Base-by-base conservation (phyloP, 345 rosid species). In the Litchi chinensis region DNA sequence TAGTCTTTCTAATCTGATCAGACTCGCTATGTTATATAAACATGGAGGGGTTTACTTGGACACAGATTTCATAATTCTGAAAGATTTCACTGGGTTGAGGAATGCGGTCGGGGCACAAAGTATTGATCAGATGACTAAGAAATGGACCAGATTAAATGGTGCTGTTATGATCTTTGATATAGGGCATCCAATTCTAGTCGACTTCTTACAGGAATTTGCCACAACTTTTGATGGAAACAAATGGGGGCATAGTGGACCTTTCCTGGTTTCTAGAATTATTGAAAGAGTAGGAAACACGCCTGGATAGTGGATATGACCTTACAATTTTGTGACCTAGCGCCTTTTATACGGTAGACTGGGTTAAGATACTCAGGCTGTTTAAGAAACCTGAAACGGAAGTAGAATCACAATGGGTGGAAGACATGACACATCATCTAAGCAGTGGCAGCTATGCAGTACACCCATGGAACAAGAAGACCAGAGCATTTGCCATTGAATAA, bases 201-300 rank as follows among this genome's bases (percentile, higher is more conserved):
- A 88, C 75, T 92, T 86, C 79, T 84, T 92, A 48, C 78, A 87
- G 82, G 97, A 92, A 77, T 89, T 87, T 24, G 90, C 92, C 44
- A 43, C 77, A 57, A 91, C 90, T 65, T 94, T 92, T 71, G 84
- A 92, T 50, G 98, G 94, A 16, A 90, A 78, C 52, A 87, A 86
- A 80, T 94, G 98, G 94, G 95, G 95, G 0, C 86, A 91, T 50
- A 94, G 89, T 4, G 98, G 97, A 19, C 98, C 98, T 0, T 88
- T 87, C 71, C 70, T 91, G 72, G 87, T 94, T 15, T 89, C 94
- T 11, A 67, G 95, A 76, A 91, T 91, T 10, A 86, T 86, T 65
- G 54, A 71, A 64, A 82, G 79, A 44, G 87, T 89, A 1, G 81
- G 76, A 65, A 83, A 80, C 73, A 82, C 37, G 0, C 73, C 71